Base-by-base conservation (phyloP, 768 basidiomycete species). In the Ephemerocybe angulata region DNA sequence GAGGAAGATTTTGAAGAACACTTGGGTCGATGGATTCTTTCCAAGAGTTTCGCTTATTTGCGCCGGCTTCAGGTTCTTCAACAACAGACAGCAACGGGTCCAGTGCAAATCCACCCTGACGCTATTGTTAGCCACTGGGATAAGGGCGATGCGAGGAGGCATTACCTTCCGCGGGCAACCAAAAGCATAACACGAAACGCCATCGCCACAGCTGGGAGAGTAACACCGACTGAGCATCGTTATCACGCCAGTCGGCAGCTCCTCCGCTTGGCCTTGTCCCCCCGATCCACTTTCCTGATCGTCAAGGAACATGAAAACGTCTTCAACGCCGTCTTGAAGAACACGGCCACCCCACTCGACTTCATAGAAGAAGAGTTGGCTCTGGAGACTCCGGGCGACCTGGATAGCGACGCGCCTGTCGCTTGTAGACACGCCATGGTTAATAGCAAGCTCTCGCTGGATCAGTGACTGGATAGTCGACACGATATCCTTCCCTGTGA, bases 311-410 rank as follows among this genome's bases (percentile, higher is more conserved):
- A 88, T 90, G 72, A 90, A 97, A 5, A 97, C 93, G 58, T 95
- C 92, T 63, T 95, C 93, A 3, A 95, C 89, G 3, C 89, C 86
- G 63, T 95, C 93, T 53, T 88, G 84, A 52, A 97, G 71, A 1
- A 86, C 77, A 19, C 86, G 83, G 48, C 86, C 85, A 28, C 89
- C 92, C 91, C 94, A 96, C 65, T 98, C 94, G 6, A 98, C 94
- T 67, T 98, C 96, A 65, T 93, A 92, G 70, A 97, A 95, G 77
- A 93, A 98, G 4, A 98, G 79, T 66, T 96, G 93, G 55, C 83
- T 87, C 65, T 98, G 94, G 33, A 98, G 76, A 54, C 90, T 91
- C 35, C 93, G 85, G 3, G 93, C 97, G 33, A 96, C 87, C 65
- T 89, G 86, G 27, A 97, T 73, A 3, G 95, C 92, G 15, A 87